Conservation (phyloP, 2,329 filamentous ascomycete genomes). For the Lithohypha guttulata region DNA sequence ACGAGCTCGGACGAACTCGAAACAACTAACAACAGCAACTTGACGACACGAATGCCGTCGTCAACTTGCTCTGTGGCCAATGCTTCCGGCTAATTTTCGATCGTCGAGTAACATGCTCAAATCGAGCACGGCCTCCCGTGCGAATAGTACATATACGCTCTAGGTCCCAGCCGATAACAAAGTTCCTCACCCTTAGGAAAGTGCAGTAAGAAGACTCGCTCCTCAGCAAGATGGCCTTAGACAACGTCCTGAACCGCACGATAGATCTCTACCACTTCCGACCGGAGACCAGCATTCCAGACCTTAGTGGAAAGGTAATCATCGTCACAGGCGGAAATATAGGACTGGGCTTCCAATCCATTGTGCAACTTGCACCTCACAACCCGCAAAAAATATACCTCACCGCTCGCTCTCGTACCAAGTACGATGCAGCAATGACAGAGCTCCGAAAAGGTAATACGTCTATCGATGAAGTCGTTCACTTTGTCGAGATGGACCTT, state of each 20-base stretch:
- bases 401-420: constrained; percentile 28
- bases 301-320: constrained; percentile 33
- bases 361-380: constrained; percentile 33
- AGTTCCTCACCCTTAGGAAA: too few relatives aligned
- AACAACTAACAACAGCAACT: neutral
- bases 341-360: constrained; percentile 38
- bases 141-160: too few relatives aligned
- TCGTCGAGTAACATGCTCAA: too few relatives aligned
- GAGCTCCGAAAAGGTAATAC: constrained; percentile 25
- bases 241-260: neutral
- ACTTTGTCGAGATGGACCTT: constrained; percentile 37
- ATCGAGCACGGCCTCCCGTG: too few relatives aligned
- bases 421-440: constrained; percentile 26
- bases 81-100: too few relatives aligned
- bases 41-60: neutral
- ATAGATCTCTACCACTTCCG: constrained; percentile 4
- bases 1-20: constrained; percentile 3
- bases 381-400: constrained; percentile 30
- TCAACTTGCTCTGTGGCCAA: too few relatives aligned
- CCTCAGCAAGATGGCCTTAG: neutral
- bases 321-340: constrained; percentile 41
- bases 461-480: constrained; percentile 20
- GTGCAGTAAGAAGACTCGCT: too few relatives aligned
- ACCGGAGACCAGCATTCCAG: constrained; percentile 24
- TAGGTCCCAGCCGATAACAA: too few relatives aligned